These are phyloP conservation scores for Penicillium sp. DNA, from an alignment of 2,329 filamentous ascomycete genomes.

Conservation along the genomic window DNA sequence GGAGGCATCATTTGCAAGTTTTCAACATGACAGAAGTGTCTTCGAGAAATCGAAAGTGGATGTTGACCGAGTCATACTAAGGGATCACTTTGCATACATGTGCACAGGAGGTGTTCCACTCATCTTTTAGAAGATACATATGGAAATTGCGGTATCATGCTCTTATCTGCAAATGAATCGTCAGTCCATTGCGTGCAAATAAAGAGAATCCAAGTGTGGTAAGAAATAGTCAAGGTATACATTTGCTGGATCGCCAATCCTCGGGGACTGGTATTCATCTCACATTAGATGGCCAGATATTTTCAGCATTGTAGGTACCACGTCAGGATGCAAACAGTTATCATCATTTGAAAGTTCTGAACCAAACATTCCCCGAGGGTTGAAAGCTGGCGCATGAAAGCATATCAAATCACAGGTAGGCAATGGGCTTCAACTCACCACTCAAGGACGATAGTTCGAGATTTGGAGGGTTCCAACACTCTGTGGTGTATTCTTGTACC, in stretches of 20 bases:
- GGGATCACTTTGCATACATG: background rate
- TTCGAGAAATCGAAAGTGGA: background rate
- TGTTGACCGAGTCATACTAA: background rate
- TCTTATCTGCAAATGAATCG: background rate
- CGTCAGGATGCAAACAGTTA: background rate
- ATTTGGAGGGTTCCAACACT: background rate
- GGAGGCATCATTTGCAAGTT: background rate
- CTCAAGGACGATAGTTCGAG: background rate
- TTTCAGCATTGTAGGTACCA: background rate
- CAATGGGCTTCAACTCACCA: background rate
- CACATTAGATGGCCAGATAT: background rate
- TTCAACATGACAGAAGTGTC: background rate
- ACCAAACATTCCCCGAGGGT: background rate
- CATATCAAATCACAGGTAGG: background rate
- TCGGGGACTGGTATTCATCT: background rate
- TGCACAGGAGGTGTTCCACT: too few relatives aligned
- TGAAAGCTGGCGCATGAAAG: background rate
- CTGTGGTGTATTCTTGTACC: background rate
- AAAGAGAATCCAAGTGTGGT: background rate
- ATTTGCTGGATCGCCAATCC: background rate
- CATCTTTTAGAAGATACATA: too few relatives aligned
- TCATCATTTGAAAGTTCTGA: background rate
- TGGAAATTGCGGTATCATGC: background rate
- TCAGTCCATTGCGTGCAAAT: background rate
- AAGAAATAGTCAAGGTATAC: background rate